Conservation (phyloP, 441 rosid species). For the Pelargonium cotyledonis region DNA sequence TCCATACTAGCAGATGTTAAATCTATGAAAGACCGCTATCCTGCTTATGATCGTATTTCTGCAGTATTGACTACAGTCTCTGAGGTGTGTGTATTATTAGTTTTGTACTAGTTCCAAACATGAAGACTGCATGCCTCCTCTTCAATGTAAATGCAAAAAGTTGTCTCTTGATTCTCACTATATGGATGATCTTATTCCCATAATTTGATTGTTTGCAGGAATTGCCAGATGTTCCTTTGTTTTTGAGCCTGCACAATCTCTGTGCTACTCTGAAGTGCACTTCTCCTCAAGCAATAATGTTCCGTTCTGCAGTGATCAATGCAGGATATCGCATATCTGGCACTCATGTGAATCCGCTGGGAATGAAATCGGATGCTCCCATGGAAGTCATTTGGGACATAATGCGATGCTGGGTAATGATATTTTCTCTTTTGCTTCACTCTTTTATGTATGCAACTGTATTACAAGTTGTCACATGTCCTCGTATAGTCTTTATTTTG, state of each 20-base stretch:
- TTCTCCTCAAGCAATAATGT: constrained; percentile 85
- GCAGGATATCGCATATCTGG: constrained; percentile 90
- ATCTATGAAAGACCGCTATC: constrained; percentile 67
- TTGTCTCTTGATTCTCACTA: neutral
- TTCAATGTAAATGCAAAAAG: neutral
- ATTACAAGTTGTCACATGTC: too few relatives aligned
- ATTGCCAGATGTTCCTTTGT: constrained; percentile 84
- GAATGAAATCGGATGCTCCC: constrained; percentile 91
- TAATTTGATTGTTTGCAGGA: constrained; percentile 52
- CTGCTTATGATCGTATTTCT: constrained; percentile 82
- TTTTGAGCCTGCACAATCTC: constrained; percentile 87
- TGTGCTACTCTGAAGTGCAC: constrained; percentile 89
- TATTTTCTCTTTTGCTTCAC: constrained; percentile 6
- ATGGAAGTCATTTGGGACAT: constrained; percentile 96
- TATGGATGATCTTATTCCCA: constrained; percentile 6
- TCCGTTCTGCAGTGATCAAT: constrained; percentile 88
- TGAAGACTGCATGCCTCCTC: neutral
- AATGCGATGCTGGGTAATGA: constrained; percentile 96
- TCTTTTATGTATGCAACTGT: neutral
- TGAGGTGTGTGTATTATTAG: constrained; percentile 41
- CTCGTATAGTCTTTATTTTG: too few relatives aligned
- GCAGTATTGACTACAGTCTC: constrained; percentile 81
- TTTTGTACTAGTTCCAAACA: neutral
- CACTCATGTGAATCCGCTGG: constrained; percentile 82
- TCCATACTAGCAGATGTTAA: constrained; percentile 53